Percentiles rank a stretch among this genome's conserved stretches.
These are phyloP conservation scores for Rosa multiflora DNA, from an alignment of 306 rosid genomes.

Conservation along the genomic window DNA sequence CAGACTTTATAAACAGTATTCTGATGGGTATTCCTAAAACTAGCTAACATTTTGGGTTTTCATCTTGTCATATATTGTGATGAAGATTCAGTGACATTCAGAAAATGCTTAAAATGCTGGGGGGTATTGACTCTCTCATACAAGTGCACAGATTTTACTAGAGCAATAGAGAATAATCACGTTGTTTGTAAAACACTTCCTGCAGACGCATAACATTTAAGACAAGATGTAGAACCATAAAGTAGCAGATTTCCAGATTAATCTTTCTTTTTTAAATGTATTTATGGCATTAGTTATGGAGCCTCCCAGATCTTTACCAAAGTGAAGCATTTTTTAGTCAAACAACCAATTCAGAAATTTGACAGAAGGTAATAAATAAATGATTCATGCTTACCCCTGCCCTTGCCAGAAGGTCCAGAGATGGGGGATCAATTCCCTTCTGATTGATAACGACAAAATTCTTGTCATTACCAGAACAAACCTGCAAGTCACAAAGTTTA, in stretches of 20 bases:
- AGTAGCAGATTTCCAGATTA: neutral
- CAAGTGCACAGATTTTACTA: neutral
- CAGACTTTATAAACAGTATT: neutral
- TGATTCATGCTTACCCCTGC: conserved; percentile 69
- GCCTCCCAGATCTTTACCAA: neutral
- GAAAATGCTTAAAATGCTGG: neutral
- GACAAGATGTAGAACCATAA: neutral
- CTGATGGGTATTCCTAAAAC: neutral
- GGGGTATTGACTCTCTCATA: neutral
- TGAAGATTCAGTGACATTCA: neutral
- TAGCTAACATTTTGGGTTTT: neutral
- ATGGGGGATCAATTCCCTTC: conserved; percentile 97
- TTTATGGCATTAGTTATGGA: neutral
- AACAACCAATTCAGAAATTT: neutral
- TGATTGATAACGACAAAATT: conserved; percentile 86
- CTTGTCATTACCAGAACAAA: conserved; percentile 73
- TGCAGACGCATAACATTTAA: no score
- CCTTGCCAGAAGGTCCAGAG: conserved; percentile 91
- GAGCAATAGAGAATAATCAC: neutral
- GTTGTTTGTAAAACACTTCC: neutral
- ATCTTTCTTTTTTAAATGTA: neutral
- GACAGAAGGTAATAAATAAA: neutral
- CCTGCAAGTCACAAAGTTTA: conserved; percentile 42
- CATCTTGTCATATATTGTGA: neutral
- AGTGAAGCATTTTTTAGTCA: neutral